phyloP scores from a whole-genome alignment of 495 filamentous ascomycete species.

The Xylaria longipes region DNA sequence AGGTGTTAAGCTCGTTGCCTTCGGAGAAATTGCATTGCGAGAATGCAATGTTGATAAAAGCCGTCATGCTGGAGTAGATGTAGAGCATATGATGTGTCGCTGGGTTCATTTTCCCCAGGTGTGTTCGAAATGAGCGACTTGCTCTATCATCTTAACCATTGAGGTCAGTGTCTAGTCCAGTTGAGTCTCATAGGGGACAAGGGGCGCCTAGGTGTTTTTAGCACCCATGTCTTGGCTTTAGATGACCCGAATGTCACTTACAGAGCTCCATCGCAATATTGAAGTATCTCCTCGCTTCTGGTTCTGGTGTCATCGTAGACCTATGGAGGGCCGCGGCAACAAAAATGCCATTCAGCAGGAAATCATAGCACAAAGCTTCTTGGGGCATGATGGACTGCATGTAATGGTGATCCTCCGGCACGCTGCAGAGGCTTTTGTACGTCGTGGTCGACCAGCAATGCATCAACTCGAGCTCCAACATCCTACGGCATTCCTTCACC shows the following conservation, averaged over 20 bases:
- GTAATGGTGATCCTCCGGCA: conserved; percentile 39
- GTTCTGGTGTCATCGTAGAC: conserved; percentile 25
- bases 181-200: not conserved
- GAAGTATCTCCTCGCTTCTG: conserved; percentile 35
- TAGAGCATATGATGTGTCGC: conserved; percentile 39
- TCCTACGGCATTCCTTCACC: conserved; percentile 31
- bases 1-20: conserved; percentile 24
- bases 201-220: not conserved
- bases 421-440: conserved; percentile 40
- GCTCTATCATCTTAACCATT: conserved; percentile 34
- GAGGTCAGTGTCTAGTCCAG: conserved; percentile 12
- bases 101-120: conserved; percentile 35
- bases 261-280: conserved; percentile 41
- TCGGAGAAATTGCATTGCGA: conserved; percentile 29
- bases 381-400: conserved; percentile 40
- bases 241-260: conserved; percentile 15
- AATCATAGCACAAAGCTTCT: conserved; percentile 36
- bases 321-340: conserved; percentile 42
- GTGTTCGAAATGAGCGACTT: conserved; percentile 40
- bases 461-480: conserved; percentile 47
- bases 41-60: conserved; percentile 40
- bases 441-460: conserved; percentile 44
- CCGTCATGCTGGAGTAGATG: conserved; percentile 43
- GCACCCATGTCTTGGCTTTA: not conserved
- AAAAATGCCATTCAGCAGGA: conserved; percentile 44